Evolutionary conservation across 2,329 filamentous ascomycete species (phyloP), one percentile per base, ranked within the genome.

Genomic region (Ceratocystis huliohia): DNA sequence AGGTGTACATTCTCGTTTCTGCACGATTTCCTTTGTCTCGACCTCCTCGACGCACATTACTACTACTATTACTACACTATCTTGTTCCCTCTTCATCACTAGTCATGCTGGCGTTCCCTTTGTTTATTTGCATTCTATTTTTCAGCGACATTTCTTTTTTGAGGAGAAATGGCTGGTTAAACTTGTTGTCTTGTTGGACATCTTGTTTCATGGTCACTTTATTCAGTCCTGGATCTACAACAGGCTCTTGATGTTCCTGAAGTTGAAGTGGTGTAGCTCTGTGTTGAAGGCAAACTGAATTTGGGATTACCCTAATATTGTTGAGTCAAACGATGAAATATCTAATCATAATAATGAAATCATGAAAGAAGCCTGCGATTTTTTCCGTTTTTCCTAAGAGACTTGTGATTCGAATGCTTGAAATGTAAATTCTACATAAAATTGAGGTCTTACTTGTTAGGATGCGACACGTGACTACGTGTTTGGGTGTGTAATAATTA

Each of bases 321-420:
- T 59, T 25, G 28, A 59, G 56, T 59, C 30, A 59, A 59, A 59
- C 56, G 56, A 59, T 37, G n/a, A 33, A 37, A n/a, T 37, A 59
- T 59, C 2, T 59, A 59, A 59, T 59, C 25, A 59, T 59, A 59
- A 59, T 59, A 59, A 59, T 59, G 56, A 59, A 59, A 37, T 37
- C 56, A 37, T 59, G 56, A 59, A 57, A 33, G 28, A 59, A 59
- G 17, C 8, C 46, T 20, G 46, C 46, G 17, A 48, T 48, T 22
- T 48, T 22, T 17, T 22, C 46, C 15, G 20, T 10, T n/a, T 48
- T 48, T 20, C 17, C 17, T 48, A 41, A 37, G 37, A 41, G 4
- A 41, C 37, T 41, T 15, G 37, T 41, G 37, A 41, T 41, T 41
- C 37, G 13, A 41, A 41, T 15, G 5, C 4, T 5, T 41, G 37